These are phyloP conservation scores for Pleurotus djamor DNA, from an alignment of 768 basidiomycete genomes.

Conservation along the genomic window DNA sequence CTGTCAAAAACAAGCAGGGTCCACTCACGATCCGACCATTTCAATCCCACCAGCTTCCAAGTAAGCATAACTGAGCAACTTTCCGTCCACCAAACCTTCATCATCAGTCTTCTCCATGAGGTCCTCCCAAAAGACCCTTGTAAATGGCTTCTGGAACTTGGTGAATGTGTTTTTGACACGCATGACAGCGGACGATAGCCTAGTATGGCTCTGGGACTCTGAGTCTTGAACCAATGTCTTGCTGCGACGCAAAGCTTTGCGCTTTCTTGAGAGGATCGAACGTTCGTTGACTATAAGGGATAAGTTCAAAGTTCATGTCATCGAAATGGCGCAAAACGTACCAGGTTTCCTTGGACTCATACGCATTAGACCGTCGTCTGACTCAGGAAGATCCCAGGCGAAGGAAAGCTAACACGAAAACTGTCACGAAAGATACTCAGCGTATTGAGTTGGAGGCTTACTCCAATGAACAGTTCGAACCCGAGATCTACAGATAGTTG, in stretches of 20 bases:
- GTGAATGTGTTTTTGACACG: conserved; percentile 22
- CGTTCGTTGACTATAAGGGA: conserved; percentile 45
- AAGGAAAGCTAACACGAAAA: conserved; percentile 49
- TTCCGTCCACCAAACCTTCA: conserved; percentile 60
- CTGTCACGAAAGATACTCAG: not conserved
- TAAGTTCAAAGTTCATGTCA: not conserved
- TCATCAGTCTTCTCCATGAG: conserved; percentile 47
- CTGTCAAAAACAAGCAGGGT: not conserved
- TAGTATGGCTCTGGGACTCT: conserved; percentile 41
- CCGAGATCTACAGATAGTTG: conserved; percentile 52
- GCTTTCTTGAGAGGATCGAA: conserved; percentile 52
- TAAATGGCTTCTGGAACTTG: conserved; percentile 52
- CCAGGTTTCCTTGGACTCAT: conserved; percentile 66
- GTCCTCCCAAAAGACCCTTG: conserved; percentile 58
- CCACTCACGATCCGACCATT: conserved; percentile 48
- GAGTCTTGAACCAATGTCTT: conserved; percentile 51
- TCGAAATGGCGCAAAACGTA: conserved; percentile 12
- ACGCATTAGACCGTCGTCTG: conserved; percentile 63
- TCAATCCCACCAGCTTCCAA: conserved; percentile 66
- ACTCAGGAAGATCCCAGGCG: conserved; percentile 72
- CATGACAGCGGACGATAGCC: conserved; percentile 35
- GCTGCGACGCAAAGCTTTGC: conserved; percentile 53
- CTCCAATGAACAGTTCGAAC: conserved; percentile 66
- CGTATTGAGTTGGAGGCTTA: conserved; percentile 24
- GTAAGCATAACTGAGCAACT: conserved; percentile 65